Conservation (phyloP, 805 yeast genomes). For the Nakazawaea wickerhamii region DNA sequence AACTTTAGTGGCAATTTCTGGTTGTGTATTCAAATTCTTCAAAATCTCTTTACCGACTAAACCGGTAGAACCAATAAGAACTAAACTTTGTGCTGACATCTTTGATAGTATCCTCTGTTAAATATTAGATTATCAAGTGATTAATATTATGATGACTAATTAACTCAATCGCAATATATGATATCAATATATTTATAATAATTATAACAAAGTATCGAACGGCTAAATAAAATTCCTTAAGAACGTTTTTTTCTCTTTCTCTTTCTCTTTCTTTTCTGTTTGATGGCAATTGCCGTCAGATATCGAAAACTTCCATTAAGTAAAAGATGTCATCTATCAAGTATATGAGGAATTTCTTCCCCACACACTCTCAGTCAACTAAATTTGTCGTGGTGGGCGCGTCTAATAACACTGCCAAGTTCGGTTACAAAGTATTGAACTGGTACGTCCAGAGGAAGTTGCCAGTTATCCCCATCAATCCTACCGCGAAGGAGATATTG, state of each 20-base stretch:
- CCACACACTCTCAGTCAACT: neutral
- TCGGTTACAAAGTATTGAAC: conserved; percentile 59
- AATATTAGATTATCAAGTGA: too few relatives aligned
- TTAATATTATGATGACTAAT: too few relatives aligned
- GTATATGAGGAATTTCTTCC: conserved; percentile 6
- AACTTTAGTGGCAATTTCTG: conserved; percentile 30
- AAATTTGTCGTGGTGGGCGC: conserved; percentile 71
- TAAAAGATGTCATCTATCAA: conserved; percentile 10
- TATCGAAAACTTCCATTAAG: too few relatives aligned
- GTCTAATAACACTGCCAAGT: conserved; percentile 54
- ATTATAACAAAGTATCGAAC: too few relatives aligned
- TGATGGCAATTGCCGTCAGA: neutral
- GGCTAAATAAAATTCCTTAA: neutral
- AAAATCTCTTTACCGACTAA: conserved; percentile 61
- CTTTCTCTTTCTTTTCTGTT: neutral
- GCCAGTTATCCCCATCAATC: conserved; percentile 64
- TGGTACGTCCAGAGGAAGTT: conserved; percentile 61
- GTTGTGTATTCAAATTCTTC: conserved; percentile 33
- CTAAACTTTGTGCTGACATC: conserved; percentile 10
- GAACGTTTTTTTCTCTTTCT: neutral
- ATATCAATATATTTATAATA: too few relatives aligned
- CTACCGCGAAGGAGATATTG: conserved; percentile 39
- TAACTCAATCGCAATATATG: too few relatives aligned
- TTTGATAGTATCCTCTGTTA: too few relatives aligned
- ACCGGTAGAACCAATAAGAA: conserved; percentile 73